Conservation (phyloP, 331 rosid genomes). For the Spiraea crenata region DNA sequence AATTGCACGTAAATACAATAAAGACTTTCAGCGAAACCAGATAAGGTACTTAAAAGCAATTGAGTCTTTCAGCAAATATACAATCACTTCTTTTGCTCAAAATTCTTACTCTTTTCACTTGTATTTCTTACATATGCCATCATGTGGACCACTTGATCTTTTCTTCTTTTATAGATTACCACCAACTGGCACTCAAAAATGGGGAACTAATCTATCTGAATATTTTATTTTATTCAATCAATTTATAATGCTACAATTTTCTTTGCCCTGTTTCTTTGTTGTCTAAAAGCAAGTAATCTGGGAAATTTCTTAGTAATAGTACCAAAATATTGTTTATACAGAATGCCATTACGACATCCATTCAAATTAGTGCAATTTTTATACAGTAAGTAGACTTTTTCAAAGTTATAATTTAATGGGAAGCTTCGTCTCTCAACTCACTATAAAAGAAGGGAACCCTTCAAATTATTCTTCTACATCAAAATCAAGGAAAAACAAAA, state of each 20-base stretch:
- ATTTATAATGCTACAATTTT: not conserved
- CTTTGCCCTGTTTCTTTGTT: not conserved
- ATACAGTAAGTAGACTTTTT: not conserved
- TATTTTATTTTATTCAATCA: not conserved
- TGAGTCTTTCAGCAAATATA: not conserved
- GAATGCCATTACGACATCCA: not conserved
- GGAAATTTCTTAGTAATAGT: not conserved
- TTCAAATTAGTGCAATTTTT: not conserved
- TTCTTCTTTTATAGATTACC: not conserved
- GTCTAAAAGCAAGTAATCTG: not conserved
- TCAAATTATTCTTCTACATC: not conserved
- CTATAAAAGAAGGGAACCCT: not conserved
- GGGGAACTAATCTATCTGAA: not conserved
- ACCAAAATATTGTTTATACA: not conserved
- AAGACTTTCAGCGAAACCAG: constrained; percentile 12
- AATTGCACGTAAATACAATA: not conserved
- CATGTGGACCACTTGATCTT: not conserved
- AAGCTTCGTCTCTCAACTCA: not conserved
- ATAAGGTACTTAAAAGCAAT: not conserved
- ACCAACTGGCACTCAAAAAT: not conserved
- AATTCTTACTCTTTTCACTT: not conserved
- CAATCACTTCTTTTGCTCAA: not conserved
- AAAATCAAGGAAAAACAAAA: not conserved
- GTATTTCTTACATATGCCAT: not conserved
- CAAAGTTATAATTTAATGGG: constrained; percentile 12